phyloP scores from a whole-genome alignment of 371 early-diverging fungal genomes.

The Mucor racemosus region DNA sequence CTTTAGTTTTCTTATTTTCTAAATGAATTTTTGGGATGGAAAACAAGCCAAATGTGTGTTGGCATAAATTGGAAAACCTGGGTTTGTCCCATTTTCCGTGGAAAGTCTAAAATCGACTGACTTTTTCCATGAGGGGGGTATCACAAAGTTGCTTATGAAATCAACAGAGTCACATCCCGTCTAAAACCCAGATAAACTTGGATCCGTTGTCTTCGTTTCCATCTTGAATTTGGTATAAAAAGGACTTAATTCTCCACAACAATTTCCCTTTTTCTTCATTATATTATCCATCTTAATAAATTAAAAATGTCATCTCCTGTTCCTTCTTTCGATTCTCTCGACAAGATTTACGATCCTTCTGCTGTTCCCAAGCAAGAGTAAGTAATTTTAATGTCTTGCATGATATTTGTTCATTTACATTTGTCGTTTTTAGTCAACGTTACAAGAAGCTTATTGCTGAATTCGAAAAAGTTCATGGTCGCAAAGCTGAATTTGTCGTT shows the following conservation, averaged over 20 bases:
- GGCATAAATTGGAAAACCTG: slow-evolving; percentile 12
- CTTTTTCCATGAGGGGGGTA: slow-evolving; percentile 10
- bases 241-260: neutral
- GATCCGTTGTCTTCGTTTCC: neutral
- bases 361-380: slow-evolving; percentile 50
- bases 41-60: neutral
- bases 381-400: slow-evolving; percentile 4
- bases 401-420: neutral
- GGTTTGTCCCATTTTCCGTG: slow-evolving; percentile 11
- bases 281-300: neutral
- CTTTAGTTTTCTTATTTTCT: neutral
- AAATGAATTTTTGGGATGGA: neutral
- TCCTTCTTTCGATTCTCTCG: slow-evolving; percentile 44
- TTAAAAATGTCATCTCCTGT: slow-evolving; percentile 37
- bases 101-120: slow-evolving; percentile 11
- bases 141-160: slow-evolving; percentile 28
- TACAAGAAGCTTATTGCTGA: slow-evolving; percentile 57
- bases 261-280: slow-evolving; percentile 11
- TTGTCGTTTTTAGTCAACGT: slow-evolving; percentile 45
- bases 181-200: slow-evolving; percentile 14
- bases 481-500: slow-evolving; percentile 78
- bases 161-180: slow-evolving; percentile 34
- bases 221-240: slow-evolving; percentile 4
- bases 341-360: slow-evolving; percentile 43
- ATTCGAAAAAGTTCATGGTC: slow-evolving; percentile 69